Evolutionary conservation across 768 basidiomycete genomes (phyloP), one percentile per base, ranked within the genome.

Genomic region (Lentinula raphanica): DNA sequence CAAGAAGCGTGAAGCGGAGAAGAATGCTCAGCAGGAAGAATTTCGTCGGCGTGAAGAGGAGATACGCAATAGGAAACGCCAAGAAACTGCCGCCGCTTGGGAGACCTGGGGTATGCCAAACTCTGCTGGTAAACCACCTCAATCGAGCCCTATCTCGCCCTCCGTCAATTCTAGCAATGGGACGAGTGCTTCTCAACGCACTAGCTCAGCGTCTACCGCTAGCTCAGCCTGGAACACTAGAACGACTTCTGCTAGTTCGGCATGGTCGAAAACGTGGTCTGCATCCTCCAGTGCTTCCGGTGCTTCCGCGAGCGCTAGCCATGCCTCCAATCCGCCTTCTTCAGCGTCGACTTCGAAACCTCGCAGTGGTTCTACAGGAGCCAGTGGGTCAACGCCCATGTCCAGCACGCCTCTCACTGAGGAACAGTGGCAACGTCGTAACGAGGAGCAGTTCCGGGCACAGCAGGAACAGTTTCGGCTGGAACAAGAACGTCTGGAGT

Each of bases 381-480:
- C 66, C 9, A 68, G 69, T 25, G 62, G 67, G 23, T 35, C 59
- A 60, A 48, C 25, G 15, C 27, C 70, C 12, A 68, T 72, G 32
- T 62, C 67, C 25, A 64, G 50, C 48, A 58, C 65, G 2, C 48
- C 69, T 32, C 38, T 66, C 13, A 35, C 38, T 21, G 59, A 85
- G 60, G 75, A 77, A 4, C 85, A 88, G 54, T 84, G 86, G 79
- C 73, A 78, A 19, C 81, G 85, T 29, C 81, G 81, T 15, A 84
- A 87, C 60, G 83, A 78, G 21, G 85, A 88, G 64, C 80, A 84
- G 29, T 79, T 80, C 28, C 77, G 81, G 46, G 75, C 79, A 59
- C 88, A 87, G 66, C 83, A 86, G 65, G 87, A 89, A 73, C 75
- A 75, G 56, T 90, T 89, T 71, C 80, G 80, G 44, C 76, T 76